A percentile compares a stretch with the other conserved stretches of the same genome.
phyloP scores from a whole-genome alignment of 2,329 filamentous ascomycete genomes.

The Aspergillus sp. region DNA sequence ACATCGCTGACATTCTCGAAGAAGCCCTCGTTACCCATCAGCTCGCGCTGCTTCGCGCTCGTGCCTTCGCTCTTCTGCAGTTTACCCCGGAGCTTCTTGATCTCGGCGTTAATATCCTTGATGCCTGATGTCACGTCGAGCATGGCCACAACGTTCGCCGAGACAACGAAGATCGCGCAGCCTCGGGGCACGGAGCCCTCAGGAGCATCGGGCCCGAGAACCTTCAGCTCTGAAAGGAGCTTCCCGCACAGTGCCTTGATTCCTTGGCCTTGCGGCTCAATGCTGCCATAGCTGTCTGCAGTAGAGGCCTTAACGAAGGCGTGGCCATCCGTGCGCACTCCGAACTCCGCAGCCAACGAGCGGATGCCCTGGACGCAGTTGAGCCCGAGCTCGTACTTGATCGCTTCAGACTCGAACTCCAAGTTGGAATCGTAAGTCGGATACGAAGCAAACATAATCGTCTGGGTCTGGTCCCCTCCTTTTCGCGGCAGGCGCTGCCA shows the following conservation, averaged over 20 bases:
- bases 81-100: not conserved
- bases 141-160: not conserved
- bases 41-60: not conserved
- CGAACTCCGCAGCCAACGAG: conserved; percentile 49
- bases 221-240: not conserved
- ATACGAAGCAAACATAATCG: conserved; percentile 52
- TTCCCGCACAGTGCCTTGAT: not conserved
- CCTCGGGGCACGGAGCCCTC: not conserved
- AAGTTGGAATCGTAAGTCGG: conserved; percentile 47
- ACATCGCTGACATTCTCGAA: not conserved
- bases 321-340: conserved; percentile 38
- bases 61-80: not conserved
- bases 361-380: conserved; percentile 50
- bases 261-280: conserved; percentile 15
- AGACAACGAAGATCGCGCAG: not conserved
- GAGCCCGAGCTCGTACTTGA: conserved; percentile 49
- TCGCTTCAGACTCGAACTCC: conserved; percentile 44
- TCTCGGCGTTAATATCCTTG: not conserved
- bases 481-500: conserved; percentile 54
- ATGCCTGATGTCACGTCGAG: not conserved
- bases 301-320: conserved; percentile 58
- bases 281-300: conserved; percentile 53
- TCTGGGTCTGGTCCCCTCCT: conserved; percentile 46
- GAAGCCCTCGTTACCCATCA: not conserved
- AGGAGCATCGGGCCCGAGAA: not conserved